These are phyloP conservation scores for Periconia digitata DNA, from an alignment of 2,329 filamentous ascomycete species.

Conservation along the genomic window DNA sequence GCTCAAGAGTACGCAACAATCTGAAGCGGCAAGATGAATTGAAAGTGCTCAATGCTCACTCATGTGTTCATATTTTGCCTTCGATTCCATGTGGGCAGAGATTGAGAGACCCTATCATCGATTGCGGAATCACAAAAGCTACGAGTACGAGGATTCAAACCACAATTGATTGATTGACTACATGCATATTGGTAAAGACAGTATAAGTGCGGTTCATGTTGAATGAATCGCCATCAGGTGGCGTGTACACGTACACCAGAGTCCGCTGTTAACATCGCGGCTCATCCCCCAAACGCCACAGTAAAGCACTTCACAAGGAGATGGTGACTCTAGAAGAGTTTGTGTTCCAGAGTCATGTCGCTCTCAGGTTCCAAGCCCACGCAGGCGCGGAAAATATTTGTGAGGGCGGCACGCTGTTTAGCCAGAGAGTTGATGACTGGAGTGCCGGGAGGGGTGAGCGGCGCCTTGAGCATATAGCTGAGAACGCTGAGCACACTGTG, in stretches of 20 bases:
- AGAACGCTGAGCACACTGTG: constrained; percentile 95
- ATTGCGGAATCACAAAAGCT: not conserved
- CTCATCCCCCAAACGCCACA: not conserved
- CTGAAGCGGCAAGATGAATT: too few relatives aligned
- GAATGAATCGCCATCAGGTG: constrained; percentile 1
- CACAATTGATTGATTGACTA: not conserved
- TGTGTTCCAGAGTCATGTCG: constrained; percentile 99
- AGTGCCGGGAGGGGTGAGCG: constrained; percentile 88
- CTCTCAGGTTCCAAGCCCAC: constrained; percentile 95
- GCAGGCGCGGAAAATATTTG: constrained; percentile 98
- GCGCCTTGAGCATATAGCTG: constrained; percentile 98
- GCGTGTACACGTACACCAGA: not conserved
- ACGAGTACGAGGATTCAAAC: not conserved
- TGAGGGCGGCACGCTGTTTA: constrained; percentile 92
- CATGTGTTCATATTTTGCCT: too few relatives aligned
- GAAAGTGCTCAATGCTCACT: too few relatives aligned
- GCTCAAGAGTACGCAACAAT: too few relatives aligned
- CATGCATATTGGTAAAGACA: constrained; percentile 6
- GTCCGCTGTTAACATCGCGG: not conserved
- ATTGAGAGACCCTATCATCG: too few relatives aligned
- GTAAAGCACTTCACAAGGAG: not conserved
- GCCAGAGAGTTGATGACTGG: constrained; percentile 93
- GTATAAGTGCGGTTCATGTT: constrained; percentile 3
- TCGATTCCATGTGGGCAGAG: too few relatives aligned
- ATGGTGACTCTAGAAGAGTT: constrained; percentile 66